A percentile compares a stretch with the other conserved stretches of the same genome.
Evolutionary conservation across 2,329 filamentous ascomycete species (phyloP).

Genomic region (Aspergillus quadrilineatus): DNA sequence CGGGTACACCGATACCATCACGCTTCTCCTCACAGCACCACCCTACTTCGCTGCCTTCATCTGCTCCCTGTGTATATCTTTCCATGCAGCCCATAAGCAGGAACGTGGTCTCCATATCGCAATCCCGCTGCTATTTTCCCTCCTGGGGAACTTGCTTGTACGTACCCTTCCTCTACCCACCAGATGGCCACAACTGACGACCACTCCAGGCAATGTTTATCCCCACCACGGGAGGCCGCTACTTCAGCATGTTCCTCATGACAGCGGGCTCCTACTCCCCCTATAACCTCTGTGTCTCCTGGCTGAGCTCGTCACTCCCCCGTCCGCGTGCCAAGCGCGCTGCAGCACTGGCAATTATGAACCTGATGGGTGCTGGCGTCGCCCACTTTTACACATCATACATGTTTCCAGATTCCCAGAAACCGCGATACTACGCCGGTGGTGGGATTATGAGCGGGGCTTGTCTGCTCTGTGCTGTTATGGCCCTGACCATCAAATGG

Average conservation of each 20-base stretch:
- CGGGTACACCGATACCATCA: constrained; percentile 1
- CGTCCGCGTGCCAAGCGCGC: constrained; percentile 1
- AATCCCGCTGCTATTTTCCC: constrained; percentile 3
- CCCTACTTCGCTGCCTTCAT: constrained; percentile 5
- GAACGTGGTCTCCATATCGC: constrained; percentile 1
- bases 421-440: not conserved
- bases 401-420: constrained; percentile 2
- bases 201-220: constrained; percentile 1
- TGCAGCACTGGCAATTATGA: constrained; percentile 3
- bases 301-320: not conserved
- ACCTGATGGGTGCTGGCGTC: constrained; percentile 4
- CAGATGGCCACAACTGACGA: not conserved
- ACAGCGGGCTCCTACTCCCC: constrained; percentile 2
- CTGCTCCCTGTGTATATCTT: not conserved
- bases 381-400: constrained; percentile 8
- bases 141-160: not conserved
- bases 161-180: not conserved
- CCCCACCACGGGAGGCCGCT: constrained; percentile 3
- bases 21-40: not conserved
- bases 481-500: constrained; percentile 3
- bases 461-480: not conserved
- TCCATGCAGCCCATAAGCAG: not conserved
- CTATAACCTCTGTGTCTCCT: constrained; percentile 5
- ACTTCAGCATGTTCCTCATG: constrained; percentile 10
- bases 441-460: constrained; percentile 1